Conservation (phyloP, 2,329 filamentous ascomycete genomes). For the Waltergamsia citrina region DNA sequence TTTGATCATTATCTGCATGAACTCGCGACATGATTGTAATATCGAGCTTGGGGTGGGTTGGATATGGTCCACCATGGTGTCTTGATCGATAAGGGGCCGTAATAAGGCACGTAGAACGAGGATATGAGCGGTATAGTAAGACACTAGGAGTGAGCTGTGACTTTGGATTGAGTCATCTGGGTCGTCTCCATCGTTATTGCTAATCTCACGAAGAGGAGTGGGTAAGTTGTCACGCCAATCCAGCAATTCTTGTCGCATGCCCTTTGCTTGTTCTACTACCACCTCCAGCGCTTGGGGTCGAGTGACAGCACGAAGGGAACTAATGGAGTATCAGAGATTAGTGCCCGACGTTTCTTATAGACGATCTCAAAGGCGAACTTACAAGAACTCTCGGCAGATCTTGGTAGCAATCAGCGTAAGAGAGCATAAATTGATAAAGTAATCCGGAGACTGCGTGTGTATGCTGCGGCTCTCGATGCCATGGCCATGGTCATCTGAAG, state of each 20-base stretch:
- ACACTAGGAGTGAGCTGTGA: constrained; percentile 7
- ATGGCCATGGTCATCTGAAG: background rate
- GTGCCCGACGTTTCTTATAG: no score
- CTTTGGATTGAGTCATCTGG: constrained; percentile 4
- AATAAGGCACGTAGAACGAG: constrained; percentile 7
- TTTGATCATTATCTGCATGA: constrained; percentile 8
- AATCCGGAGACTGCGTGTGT: constrained; percentile 5
- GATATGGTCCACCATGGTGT: background rate
- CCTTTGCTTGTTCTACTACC: constrained; percentile 4
- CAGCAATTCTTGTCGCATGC: constrained; percentile 5
- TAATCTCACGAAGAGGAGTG: constrained; percentile 4
- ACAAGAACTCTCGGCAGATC: constrained; percentile 9
- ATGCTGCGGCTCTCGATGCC: no score
- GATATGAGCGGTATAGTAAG: constrained; percentile 8
- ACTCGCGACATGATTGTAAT: constrained; percentile 8
- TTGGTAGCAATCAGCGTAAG: constrained; percentile 6
- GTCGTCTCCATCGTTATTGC: constrained; percentile 1
- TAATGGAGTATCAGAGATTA: no score
- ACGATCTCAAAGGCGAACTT: constrained; percentile 1
- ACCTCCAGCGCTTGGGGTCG: constrained; percentile 4
- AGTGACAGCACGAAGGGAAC: constrained; percentile 8
- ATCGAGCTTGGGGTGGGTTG: constrained; percentile 3
- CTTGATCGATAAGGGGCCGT: constrained; percentile 6
- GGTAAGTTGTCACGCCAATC: constrained; percentile 7
- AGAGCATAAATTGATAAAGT: constrained; percentile 8